Percentiles rank a stretch among this genome's conserved stretches.
Evolutionary conservation across 108 stramenopile genomes (phyloP).

Genomic region (Bacterosira constricta): DNA sequence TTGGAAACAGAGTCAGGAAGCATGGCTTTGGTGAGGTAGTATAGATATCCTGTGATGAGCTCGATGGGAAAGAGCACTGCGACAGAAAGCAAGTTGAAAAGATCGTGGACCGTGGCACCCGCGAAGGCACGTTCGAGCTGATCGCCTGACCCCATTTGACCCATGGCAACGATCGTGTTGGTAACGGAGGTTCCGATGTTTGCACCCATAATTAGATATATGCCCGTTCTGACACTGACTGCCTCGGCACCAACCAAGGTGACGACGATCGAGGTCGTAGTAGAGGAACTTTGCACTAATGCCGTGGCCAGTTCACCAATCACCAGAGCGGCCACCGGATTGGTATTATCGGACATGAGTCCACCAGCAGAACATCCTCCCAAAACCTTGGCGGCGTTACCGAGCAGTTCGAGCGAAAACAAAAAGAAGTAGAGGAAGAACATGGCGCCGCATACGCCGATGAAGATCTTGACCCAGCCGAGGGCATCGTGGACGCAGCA

Average conservation of each 20-base stretch:
- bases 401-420: conserved; percentile 79
- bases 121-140: conserved; percentile 90
- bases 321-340: conserved; percentile 87
- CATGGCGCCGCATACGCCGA: conserved; percentile 53
- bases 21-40: conserved; percentile 67
- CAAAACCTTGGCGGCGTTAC: conserved; percentile 83
- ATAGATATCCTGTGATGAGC: conserved; percentile 61
- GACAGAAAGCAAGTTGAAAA: conserved; percentile 90
- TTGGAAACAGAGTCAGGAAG: conserved; percentile 47
- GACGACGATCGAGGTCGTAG: conserved; percentile 90
- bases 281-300: conserved; percentile 86
- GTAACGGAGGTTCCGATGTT: conserved; percentile 84
- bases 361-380: conserved; percentile 81
- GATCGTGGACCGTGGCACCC: conserved; percentile 91
- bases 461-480: conserved; percentile 62
- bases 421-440: conserved; percentile 94
- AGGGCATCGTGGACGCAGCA: conserved; percentile 72
- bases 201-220: conserved; percentile 93
- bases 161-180: conserved; percentile 84
- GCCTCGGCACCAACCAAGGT: conserved; percentile 75
- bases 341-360: conserved; percentile 77
- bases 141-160: conserved; percentile 85
- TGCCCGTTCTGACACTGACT: conserved; percentile 65
- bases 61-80: conserved; percentile 83
- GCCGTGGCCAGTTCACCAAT: conserved; percentile 85